Evolutionary conservation across 306 rosid species (phyloP).

Genomic region (Cucurbita ficifolia): DNA sequence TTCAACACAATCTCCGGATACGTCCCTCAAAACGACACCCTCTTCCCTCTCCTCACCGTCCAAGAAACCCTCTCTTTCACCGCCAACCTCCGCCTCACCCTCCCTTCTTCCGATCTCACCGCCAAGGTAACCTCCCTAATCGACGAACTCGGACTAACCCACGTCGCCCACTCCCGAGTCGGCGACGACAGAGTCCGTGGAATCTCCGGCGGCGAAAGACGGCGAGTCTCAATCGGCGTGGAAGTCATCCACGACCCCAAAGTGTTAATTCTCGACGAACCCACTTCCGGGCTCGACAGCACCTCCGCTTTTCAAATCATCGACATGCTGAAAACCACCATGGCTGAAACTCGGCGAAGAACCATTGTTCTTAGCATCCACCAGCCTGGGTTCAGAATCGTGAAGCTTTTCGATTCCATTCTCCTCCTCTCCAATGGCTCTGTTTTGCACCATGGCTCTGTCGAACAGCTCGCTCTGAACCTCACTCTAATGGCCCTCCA

Average conservation of each 20-base stretch:
- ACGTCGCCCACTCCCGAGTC: slow-evolving; percentile 48
- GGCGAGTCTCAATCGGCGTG: slow-evolving; percentile 85
- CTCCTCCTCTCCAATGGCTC: slow-evolving; percentile 57
- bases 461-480: slow-evolving; percentile 52
- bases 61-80: slow-evolving; percentile 83
- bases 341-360: slow-evolving; percentile 60
- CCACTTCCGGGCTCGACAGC: slow-evolving; percentile 95
- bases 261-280: slow-evolving; percentile 77
- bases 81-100: slow-evolving; percentile 44
- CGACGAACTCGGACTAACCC: slow-evolving; percentile 60
- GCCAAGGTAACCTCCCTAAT: slow-evolving; percentile 55
- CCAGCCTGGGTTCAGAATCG: slow-evolving; percentile 84
- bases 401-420: slow-evolving; percentile 56
- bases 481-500: slow-evolving; percentile 52
- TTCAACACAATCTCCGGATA: slow-evolving; percentile 75
- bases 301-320: slow-evolving; percentile 75
- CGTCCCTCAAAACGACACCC: slow-evolving; percentile 72
- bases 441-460: slow-evolving; percentile 64
- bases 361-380: slow-evolving; percentile 77
- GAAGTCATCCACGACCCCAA: slow-evolving; percentile 86
- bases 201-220: slow-evolving; percentile 82
- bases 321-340: slow-evolving; percentile 67
- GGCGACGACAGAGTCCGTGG: slow-evolving; percentile 78
- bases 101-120: slow-evolving; percentile 27
- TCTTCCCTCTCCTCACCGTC: slow-evolving; percentile 73